Percentiles rank a stretch among this genome's conserved stretches.
phyloP scores from a whole-genome alignment of 1,284 basidiomycete species.

The Ceratobasidium papillatum region DNA sequence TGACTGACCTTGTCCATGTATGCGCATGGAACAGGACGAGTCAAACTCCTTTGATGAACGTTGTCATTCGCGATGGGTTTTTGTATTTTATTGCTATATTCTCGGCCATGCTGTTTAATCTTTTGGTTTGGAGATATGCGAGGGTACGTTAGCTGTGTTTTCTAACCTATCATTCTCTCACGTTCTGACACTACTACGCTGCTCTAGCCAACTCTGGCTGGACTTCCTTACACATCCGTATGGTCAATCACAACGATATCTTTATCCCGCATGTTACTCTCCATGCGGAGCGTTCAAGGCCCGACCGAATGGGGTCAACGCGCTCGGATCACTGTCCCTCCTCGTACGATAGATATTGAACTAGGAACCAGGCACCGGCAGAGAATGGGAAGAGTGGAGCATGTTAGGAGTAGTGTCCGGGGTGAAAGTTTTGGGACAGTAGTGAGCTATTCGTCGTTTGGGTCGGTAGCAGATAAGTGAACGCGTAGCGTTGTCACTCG shows the following conservation, averaged over 20 bases:
- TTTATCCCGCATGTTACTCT: slow-evolving; percentile 15
- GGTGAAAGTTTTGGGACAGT: not conserved
- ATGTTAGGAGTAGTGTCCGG: not conserved
- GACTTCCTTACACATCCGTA: slow-evolving; percentile 4
- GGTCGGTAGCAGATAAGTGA: not conserved
- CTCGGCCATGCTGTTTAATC: slow-evolving; percentile 22
- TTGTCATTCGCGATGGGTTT: slow-evolving; percentile 20
- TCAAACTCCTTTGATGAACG: slow-evolving; percentile 17
- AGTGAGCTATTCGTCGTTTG: slow-evolving; percentile 11
- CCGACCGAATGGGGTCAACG: slow-evolving; percentile 31
- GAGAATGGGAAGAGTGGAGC: not conserved
- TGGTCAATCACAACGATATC: slow-evolving; percentile 15
- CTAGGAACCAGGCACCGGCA: not conserved
- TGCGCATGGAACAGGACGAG: not conserved
- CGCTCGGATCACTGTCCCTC: not conserved
- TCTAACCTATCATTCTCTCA: not conserved
- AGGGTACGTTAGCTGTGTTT: not conserved
- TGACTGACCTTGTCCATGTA: not conserved
- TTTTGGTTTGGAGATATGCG: slow-evolving; percentile 22
- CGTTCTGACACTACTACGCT: not conserved
- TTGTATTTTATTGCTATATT: slow-evolving; percentile 29
- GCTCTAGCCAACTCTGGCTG: not conserved
- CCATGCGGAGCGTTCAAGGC: slow-evolving; percentile 20
- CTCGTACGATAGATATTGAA: not conserved
- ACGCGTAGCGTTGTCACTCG: not conserved